These are phyloP conservation scores for Coemansia sp. DNA, from an alignment of 192 early-diverging fungal species.

Conservation along the genomic window DNA sequence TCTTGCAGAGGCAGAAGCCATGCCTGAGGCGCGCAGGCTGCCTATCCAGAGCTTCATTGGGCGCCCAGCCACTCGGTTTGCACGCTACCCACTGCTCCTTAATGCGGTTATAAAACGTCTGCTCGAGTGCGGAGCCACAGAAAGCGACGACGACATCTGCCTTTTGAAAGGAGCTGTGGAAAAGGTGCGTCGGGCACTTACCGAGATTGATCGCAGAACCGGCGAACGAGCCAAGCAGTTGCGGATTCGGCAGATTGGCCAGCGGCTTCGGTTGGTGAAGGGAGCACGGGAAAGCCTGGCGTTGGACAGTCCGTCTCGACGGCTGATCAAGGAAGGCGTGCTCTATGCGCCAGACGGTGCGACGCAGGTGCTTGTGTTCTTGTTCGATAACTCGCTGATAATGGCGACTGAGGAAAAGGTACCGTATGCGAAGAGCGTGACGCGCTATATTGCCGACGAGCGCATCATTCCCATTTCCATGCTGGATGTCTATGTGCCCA, in stretches of 20 bases:
- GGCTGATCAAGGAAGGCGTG: conserved; percentile 44
- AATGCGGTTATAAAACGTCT: conserved; percentile 76
- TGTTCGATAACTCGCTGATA: conserved; percentile 54
- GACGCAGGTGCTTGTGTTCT: conserved; percentile 44
- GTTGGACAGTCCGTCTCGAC: conserved; percentile 32
- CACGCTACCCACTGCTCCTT: conserved; percentile 82
- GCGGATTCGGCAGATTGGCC: conserved; percentile 46
- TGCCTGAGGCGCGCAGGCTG: conserved; percentile 74
- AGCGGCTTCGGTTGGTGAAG: conserved; percentile 36
- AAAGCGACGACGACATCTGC: conserved; percentile 68
- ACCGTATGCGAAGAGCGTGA: conserved; percentile 37
- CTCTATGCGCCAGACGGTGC: conserved; percentile 21
- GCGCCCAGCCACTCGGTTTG: conserved; percentile 83
- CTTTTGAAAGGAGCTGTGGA: conserved; percentile 24
- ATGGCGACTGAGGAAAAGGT: conserved; percentile 46
- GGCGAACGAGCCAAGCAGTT: conserved; percentile 40
- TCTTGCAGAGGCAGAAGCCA: conserved; percentile 72
- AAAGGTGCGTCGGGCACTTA: conserved; percentile 37
- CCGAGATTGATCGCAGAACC: conserved; percentile 42
- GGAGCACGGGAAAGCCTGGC: conserved; percentile 51
- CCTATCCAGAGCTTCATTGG: conserved; percentile 87
- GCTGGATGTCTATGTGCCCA: conserved; percentile 39
- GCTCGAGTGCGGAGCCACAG: conserved; percentile 47
- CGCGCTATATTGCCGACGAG: conserved; percentile 47
- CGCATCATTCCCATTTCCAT: conserved; percentile 52